Percentiles rank a stretch among this genome's conserved stretches.
phyloP scores from a whole-genome alignment of 257 asterid genomes.

The Plantago major region DNA sequence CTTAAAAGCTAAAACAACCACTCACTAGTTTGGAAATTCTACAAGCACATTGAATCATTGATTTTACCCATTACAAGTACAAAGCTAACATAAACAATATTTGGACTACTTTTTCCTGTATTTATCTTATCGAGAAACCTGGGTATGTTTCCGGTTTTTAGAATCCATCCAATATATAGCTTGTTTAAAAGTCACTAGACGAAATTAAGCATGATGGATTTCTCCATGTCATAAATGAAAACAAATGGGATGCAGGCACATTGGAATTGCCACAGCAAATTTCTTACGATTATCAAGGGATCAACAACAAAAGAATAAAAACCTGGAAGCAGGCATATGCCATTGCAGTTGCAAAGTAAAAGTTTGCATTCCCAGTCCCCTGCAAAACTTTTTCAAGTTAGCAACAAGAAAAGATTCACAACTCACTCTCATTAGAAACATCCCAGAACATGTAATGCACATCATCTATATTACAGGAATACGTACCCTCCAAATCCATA shows the following conservation, averaged over 20 bases:
- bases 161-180: too few relatives aligned
- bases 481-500: conserved; percentile 99
- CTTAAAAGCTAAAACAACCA: too few relatives aligned
- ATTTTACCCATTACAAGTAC: too few relatives aligned
- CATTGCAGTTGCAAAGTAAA: conserved; percentile 92
- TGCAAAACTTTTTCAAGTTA: conserved; percentile 31
- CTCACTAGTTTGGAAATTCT: too few relatives aligned
- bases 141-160: too few relatives aligned
- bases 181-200: background rate
- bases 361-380: conserved; percentile 99
- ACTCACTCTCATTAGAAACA: conserved; percentile 3
- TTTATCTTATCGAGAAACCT: too few relatives aligned
- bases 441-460: conserved; percentile 14
- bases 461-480: conserved; percentile 13
- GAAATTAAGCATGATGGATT: background rate
- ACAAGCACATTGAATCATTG: too few relatives aligned
- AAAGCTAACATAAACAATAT: too few relatives aligned
- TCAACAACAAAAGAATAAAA: conserved; percentile 12
- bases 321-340: conserved; percentile 98
- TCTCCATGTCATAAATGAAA: too few relatives aligned
- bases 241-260: too few relatives aligned
- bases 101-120: too few relatives aligned
- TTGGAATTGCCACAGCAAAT: too few relatives aligned
- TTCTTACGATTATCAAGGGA: conserved; percentile 1
- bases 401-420: conserved; percentile 12